Evolutionary conservation across 1,284 basidiomycete species (phyloP).

Genomic region (Inonotus obliquus): DNA sequence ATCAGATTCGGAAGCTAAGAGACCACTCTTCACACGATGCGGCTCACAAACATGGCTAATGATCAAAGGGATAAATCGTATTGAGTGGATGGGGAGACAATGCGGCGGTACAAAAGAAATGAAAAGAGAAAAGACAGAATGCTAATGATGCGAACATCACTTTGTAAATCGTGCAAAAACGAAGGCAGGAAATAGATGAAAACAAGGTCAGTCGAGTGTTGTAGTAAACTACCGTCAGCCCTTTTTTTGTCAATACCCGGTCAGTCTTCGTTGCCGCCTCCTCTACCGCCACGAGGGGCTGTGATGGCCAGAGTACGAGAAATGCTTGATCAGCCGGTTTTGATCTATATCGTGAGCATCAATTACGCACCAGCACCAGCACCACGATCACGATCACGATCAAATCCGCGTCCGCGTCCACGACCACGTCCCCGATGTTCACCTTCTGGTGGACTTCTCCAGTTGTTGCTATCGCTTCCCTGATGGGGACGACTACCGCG

Average conservation of each 20-base stretch:
- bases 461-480: constrained; percentile 30
- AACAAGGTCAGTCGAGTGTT: background rate
- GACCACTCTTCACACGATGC: background rate
- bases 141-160: background rate
- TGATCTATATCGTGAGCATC: background rate
- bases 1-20: background rate
- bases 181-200: background rate
- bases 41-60: background rate
- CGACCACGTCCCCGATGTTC: constrained; percentile 38
- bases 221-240: background rate
- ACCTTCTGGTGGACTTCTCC: constrained; percentile 39
- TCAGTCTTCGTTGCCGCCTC: constrained; percentile 7
- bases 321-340: background rate
- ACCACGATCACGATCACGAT: constrained; percentile 13
- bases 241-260: background rate
- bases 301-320: background rate
- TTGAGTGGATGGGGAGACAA: constrained; percentile 4
- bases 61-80: background rate
- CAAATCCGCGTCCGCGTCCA: constrained; percentile 37
- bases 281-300: constrained; percentile 7
- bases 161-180: background rate
- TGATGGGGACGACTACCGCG: constrained; percentile 21
- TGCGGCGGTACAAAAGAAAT: background rate
- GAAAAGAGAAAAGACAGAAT: background rate
- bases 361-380: background rate